phyloP scores from a whole-genome alignment of 139 green algal species.

The Tetradesmus obliquus region DNA sequence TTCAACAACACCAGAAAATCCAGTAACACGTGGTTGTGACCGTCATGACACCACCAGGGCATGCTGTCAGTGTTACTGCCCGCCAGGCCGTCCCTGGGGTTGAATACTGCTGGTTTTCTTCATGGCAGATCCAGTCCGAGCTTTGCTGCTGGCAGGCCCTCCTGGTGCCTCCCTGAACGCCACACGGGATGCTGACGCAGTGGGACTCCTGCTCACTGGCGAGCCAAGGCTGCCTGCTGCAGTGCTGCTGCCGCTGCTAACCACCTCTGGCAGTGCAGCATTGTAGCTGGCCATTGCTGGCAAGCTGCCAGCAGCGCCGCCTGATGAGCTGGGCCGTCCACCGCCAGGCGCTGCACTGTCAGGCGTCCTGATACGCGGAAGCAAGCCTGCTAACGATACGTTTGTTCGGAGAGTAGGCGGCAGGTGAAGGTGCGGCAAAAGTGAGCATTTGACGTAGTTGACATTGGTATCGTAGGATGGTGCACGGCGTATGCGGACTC shows the following conservation, averaged over 20 bases:
- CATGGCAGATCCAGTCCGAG: background rate
- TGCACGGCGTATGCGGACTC: no score
- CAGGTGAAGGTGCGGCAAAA: background rate
- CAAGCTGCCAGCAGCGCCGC: background rate
- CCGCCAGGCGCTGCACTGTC: constrained; percentile 4
- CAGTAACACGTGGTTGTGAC: no score
- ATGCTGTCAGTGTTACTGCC: background rate
- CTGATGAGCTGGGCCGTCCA: background rate
- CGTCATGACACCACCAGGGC: background rate
- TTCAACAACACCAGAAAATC: no score
- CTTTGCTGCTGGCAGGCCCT: background rate
- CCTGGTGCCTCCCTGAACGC: background rate
- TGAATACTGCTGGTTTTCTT: background rate
- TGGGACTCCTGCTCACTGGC: background rate
- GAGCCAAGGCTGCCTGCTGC: background rate
- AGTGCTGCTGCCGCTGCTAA: background rate
- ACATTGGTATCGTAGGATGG: no score
- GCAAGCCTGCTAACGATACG: background rate
- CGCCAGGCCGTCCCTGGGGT: background rate
- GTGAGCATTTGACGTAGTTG: background rate
- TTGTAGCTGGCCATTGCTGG: background rate
- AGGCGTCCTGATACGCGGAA: constrained; percentile 34
- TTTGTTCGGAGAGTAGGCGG: background rate
- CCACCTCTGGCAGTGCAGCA: background rate
- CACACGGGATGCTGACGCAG: background rate